A percentile compares a stretch with the other conserved stretches of the same genome.
Evolutionary conservation across 2,329 filamentous ascomycete genomes (phyloP).

Genomic region (Sporothrix luriei): DNA sequence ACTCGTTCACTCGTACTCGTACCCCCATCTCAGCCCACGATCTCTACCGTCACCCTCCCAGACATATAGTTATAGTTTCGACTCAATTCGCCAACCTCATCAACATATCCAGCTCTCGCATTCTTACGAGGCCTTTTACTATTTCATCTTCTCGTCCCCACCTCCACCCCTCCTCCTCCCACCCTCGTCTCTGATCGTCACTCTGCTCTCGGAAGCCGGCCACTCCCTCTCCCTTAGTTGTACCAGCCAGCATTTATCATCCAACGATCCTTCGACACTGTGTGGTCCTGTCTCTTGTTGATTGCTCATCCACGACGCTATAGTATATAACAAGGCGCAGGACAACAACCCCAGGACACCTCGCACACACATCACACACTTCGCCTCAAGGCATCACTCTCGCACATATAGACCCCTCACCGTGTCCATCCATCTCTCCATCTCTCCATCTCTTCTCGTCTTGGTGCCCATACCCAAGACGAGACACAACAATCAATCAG

Average conservation of each 20-base stretch:
- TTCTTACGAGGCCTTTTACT: too few species aligned
- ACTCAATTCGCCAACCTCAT: too few species aligned
- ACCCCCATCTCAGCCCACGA: conserved; percentile 9
- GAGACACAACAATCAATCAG: neutral
- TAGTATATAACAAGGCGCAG: neutral
- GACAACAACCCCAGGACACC: neutral
- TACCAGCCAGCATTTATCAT: neutral
- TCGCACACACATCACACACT: conserved; percentile 23
- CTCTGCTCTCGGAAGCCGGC: too few species aligned
- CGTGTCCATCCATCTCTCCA: neutral
- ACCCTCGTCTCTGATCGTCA: too few species aligned
- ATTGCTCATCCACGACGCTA: neutral
- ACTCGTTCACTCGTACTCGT: neutral
- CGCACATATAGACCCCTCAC: neutral
- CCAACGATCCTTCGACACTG: too few species aligned
- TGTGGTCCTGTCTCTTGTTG: too few species aligned
- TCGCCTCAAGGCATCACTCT: neutral
- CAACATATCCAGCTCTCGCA: too few species aligned
- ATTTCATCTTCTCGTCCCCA: too few species aligned
- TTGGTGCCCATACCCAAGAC: neutral
- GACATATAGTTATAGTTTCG: too few species aligned
- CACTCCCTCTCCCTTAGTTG: too few species aligned
- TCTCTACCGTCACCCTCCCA: too few species aligned
- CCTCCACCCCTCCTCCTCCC: too few species aligned
- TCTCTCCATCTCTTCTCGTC: neutral